Conservation (phyloP, 2,329 filamentous ascomycete species). For the Tolypocladium album region DNA sequence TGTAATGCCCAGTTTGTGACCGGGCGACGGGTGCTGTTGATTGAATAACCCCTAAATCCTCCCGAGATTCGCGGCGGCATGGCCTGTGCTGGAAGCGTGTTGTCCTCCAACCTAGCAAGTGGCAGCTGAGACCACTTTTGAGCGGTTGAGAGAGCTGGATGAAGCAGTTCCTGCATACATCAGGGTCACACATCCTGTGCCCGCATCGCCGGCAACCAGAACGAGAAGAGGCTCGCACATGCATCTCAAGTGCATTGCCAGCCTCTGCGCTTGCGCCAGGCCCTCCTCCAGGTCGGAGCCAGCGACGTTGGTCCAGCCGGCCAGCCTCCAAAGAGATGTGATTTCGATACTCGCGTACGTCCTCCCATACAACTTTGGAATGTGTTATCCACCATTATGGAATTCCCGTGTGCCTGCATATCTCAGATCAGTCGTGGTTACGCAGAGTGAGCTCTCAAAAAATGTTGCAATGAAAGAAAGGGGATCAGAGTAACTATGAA, state of each 20-base stretch:
- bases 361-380: not conserved
- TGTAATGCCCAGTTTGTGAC: not conserved
- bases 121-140: too few relatives aligned
- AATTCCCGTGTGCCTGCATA: not conserved
- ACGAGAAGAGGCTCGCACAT: not conserved
- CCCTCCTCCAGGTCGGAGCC: not conserved
- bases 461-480: not conserved
- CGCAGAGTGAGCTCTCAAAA: not conserved
- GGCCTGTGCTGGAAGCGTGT: not conserved
- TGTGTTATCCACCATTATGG: not conserved
- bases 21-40: not conserved
- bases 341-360: not conserved
- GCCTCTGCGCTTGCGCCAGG: not conserved
- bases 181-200: not conserved
- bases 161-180: not conserved
- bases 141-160: not conserved
- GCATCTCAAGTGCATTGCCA: not conserved
- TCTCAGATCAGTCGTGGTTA: not conserved
- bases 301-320: too few relatives aligned
- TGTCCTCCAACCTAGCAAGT: not conserved
- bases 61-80: not conserved
- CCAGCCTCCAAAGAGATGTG: not conserved
- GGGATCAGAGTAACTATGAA: constrained; percentile 21
- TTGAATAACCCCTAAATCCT: not conserved
- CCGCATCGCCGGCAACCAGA: not conserved